Percentiles rank a stretch among this genome's conserved stretches.
phyloP scores from a whole-genome alignment of 2,329 filamentous ascomycete species.

The Colletotrichum eleusines region DNA sequence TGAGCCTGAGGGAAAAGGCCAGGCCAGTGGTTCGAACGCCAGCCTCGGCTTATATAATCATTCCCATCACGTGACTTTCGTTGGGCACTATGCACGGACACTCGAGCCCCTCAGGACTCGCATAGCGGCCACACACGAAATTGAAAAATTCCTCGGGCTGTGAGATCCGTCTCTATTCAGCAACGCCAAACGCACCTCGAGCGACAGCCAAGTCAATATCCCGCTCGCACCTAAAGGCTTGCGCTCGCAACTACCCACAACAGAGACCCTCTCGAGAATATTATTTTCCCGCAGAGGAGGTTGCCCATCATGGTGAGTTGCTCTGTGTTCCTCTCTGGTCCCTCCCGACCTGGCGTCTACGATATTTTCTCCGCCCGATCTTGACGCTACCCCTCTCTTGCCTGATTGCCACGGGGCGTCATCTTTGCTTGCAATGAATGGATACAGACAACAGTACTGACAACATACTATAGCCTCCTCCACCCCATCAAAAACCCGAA shows the following conservation, averaged over 20 bases:
- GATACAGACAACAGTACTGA: constrained; percentile 41
- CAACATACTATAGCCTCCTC: constrained; percentile 78
- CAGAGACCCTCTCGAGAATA: constrained; percentile 48
- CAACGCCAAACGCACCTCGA: constrained; percentile 50
- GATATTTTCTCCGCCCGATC: constrained; percentile 17
- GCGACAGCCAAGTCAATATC: constrained; percentile 54
- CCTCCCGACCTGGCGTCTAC: constrained; percentile 14
- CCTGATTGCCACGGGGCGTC: constrained; percentile 69
- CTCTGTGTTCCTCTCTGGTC: neutral
- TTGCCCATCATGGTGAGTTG: constrained; percentile 56
- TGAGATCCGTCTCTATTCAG: constrained; percentile 42
- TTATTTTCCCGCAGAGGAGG: constrained; percentile 58
- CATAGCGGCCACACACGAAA: constrained; percentile 61
- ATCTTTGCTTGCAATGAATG: constrained; percentile 12
- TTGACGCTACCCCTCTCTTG: constrained; percentile 52
- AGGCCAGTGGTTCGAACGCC: neutral
- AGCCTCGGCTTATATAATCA: constrained; percentile 48
- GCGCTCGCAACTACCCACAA: constrained; percentile 53
- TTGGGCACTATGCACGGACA: constrained; percentile 36
- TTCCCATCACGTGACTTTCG: constrained; percentile 50
- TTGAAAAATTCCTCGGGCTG: constrained; percentile 56
- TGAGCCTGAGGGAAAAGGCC: neutral
- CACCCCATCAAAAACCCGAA: constrained; percentile 97
- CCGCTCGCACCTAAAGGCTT: constrained; percentile 51
- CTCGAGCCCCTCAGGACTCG: constrained; percentile 56